phyloP scores from a whole-genome alignment of 371 early-diverging fungal species.

The Mucor racemosus region DNA sequence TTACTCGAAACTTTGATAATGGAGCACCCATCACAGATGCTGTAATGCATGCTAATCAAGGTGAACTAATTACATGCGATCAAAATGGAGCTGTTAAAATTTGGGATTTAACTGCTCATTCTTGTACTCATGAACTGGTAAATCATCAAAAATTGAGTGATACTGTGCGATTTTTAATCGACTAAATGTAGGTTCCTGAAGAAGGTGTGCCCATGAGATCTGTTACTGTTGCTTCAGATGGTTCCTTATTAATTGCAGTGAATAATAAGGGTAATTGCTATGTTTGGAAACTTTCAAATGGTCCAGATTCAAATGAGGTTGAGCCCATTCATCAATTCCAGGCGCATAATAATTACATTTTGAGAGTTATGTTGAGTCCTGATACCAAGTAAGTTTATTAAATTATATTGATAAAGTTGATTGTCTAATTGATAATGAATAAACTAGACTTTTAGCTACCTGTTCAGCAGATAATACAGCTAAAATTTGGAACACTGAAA shows the following conservation, averaged over 20 bases:
- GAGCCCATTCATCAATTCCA: conserved; percentile 72
- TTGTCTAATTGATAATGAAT: too few relatives aligned
- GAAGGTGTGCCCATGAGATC: conserved; percentile 89
- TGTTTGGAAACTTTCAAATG: conserved; percentile 80
- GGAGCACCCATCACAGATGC: conserved; percentile 92
- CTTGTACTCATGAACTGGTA: conserved; percentile 87
- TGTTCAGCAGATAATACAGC: conserved; percentile 88
- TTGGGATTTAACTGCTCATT: conserved; percentile 91
- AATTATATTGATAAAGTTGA: too few relatives aligned
- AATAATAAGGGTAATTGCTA: conserved; percentile 93
- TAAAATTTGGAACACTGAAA: conserved; percentile 72
- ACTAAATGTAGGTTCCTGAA: conserved; percentile 85
- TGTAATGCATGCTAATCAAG: conserved; percentile 95
- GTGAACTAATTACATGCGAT: conserved; percentile 93
- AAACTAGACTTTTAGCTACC: conserved; percentile 73
- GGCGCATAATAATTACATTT: conserved; percentile 85
- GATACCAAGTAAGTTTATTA: conserved; percentile 76
- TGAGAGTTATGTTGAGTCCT: conserved; percentile 82
- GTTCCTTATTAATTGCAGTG: conserved; percentile 86
- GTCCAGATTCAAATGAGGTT: conserved; percentile 64
- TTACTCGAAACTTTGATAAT: conserved; percentile 87
- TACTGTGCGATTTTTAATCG: too few relatives aligned
- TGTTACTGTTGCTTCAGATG: conserved; percentile 91
- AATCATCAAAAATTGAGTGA: too few relatives aligned
- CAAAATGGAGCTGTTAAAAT: conserved; percentile 91